These are phyloP conservation scores for Yamadazyma sp. DNA, from an alignment of 1,139 yeast genomes.

Conservation along the genomic window DNA sequence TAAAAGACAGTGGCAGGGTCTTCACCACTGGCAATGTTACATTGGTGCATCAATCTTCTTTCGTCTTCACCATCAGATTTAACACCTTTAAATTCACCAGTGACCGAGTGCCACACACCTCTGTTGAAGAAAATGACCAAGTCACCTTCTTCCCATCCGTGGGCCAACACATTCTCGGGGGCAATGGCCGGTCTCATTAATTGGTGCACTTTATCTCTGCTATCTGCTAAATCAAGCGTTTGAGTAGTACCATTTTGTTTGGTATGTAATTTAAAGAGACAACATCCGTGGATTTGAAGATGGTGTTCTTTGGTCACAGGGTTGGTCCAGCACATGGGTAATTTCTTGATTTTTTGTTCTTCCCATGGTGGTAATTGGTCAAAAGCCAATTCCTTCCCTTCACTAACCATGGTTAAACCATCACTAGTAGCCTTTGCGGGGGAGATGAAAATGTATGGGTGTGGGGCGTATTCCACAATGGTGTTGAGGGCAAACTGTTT, in stretches of 20 bases:
- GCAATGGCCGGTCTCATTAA: constrained; percentile 85
- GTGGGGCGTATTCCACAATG: constrained; percentile 85
- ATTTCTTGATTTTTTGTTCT: constrained; percentile 64
- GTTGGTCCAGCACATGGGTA: constrained; percentile 90
- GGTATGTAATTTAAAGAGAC: constrained; percentile 67
- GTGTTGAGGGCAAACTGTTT: constrained; percentile 72
- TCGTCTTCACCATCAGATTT: constrained; percentile 56
- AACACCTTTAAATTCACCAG: constrained; percentile 71
- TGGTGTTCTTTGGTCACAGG: constrained; percentile 84
- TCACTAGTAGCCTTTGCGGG: constrained; percentile 80
- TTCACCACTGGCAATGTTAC: constrained; percentile 79
- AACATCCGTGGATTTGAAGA: constrained; percentile 84
- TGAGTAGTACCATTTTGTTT: constrained; percentile 50
- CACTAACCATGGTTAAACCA: constrained; percentile 82
- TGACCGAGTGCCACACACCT: constrained; percentile 88
- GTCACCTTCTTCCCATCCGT: constrained; percentile 80
- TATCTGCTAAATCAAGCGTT: constrained; percentile 61
- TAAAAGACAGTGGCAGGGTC: constrained; percentile 48
- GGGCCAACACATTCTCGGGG: constrained; percentile 73
- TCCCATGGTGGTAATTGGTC: constrained; percentile 82
- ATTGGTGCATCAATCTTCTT: constrained; percentile 85
- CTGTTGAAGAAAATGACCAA: constrained; percentile 81
- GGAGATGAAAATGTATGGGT: constrained; percentile 82
- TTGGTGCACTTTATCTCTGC: constrained; percentile 66
- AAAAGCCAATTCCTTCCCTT: constrained; percentile 65